Base-by-base conservation (phyloP, 1,284 basidiomycete genomes). In the Trichosporon asahii region DNA sequence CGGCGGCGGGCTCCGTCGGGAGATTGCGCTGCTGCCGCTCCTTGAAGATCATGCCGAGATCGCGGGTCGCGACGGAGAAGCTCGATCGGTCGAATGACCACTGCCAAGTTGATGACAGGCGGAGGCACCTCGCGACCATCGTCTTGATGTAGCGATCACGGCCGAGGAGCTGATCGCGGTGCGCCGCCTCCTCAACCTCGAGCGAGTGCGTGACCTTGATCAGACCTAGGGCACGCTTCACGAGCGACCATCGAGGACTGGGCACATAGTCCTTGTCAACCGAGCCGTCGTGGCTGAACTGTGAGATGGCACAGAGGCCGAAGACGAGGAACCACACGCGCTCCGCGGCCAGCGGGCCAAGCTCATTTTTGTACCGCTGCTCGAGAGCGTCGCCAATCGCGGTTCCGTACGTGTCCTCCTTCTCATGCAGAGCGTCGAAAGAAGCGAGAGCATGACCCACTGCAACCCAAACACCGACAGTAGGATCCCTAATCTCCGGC, bases 11-110 rank as follows among this genome's bases (percentile, higher is more conserved):
- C 74, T 98, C 95, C 18, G 89, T 88, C 0, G 88, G 86, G 35
- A 98, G 86, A 79, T 94, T 92, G 15, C 89, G 87, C 71, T 94
- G 92, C 67, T 89, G 89, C 29, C 95, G 89, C 64, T 88, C 89
- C 73, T 90, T 89, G 83, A 98, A 95, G 25, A 95, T 88, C 53
- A 89, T 87, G 46, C 89, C 88, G 0, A 97, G 85, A 44, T 88
- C 86, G 63, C 88, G 87, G 69, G 70, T 90, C 85, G 73, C 88
- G 84, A 74, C 87, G 85, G 78, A 94, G 87, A 76, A 94, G 84
- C 27, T 77, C 4, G 88, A 87, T 0, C 89, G 87, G 49, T 89
- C 87, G 37, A 93, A 85, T 23, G 80, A 80, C 93, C 95, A 97
- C 25, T 85, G 79, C 93, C 93, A 98, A 27, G 86, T 85, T 21